Base-by-base conservation (phyloP, 2,329 filamentous ascomycete genomes). In the Ophiosphaerella narmari region DNA sequence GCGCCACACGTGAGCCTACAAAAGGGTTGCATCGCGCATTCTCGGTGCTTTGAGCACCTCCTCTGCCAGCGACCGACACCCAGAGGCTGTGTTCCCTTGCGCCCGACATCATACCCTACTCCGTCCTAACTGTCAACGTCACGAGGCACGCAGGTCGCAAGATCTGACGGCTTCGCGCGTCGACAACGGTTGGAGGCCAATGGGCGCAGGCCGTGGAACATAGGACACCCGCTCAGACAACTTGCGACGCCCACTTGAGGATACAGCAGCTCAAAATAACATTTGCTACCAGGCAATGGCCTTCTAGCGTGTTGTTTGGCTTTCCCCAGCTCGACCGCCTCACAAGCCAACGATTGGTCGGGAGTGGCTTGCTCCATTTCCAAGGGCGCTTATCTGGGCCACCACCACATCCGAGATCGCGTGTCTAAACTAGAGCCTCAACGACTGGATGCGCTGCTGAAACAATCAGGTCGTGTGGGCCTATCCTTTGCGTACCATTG, bases 371-470 rank as follows among this genome's bases (percentile, higher is more conserved):
- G 55, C 57, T 63, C 64, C 63, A 56, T 63, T 59, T 56, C 50
- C 59, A 46, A 61, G 71, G 72, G 72, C 72, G 73, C 67, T 62
- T 73, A 74, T 65, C 60, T 60, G 57, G 65, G 64, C 65, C 66
- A 63, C 66, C 66, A 57, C 68, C 62, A 66, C 56, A 45, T 51
- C 62, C 52, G 52, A 55, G 70, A 62, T 60, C 62, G 62, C 66
- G 64, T 60, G 57, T 69, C 69, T 69, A 68, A 68, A 70, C 70
- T 73, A 72, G 73, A 75, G 75, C 69, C 70, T 70, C 71, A 72
- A 59, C 63, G 67, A 67, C 69, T 63, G 73, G 66, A 68, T 73
- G 62, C 65, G 53, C 68, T 66, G 58, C 60, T 72, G 75, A 75
- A 75, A 75, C 75, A 65, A 65, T 62, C 60, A 61, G 63, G 65